These are phyloP conservation scores for Lipomyces japonicus DNA, from an alignment of 805 yeast species.

Conservation along the genomic window DNA sequence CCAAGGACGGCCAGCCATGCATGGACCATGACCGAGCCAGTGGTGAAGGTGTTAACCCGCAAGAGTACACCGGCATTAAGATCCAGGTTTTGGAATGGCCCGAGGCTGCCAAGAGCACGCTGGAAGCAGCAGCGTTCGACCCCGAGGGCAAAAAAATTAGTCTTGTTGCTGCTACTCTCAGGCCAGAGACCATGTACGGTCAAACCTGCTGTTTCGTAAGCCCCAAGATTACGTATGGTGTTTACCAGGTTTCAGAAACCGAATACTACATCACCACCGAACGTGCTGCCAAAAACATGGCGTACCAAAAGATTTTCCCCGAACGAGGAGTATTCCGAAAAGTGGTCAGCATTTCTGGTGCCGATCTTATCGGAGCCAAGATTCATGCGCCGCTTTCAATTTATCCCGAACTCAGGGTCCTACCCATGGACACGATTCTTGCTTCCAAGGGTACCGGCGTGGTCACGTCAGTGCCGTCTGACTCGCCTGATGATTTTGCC, in stretches of 20 bases:
- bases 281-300: conserved; percentile 97
- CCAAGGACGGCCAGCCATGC: conserved; percentile 98
- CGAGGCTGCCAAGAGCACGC: conserved; percentile 48
- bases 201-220: conserved; percentile 98
- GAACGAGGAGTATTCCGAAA: conserved; percentile 73
- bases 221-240: conserved; percentile 88
- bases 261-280: conserved; percentile 81
- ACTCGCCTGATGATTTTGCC: conserved; percentile 94
- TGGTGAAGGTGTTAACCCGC: conserved; percentile 96
- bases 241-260: conserved; percentile 71
- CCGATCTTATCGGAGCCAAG: conserved; percentile 75
- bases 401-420: conserved; percentile 65
- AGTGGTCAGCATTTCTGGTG: conserved; percentile 60
- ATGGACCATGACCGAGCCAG: conserved; percentile 98
- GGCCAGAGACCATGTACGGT: conserved; percentile 99
- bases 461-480: conserved; percentile 98
- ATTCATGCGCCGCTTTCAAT: conserved; percentile 80
- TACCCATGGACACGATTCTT: conserved; percentile 97
- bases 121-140: conserved; percentile 45
- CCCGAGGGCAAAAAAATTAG: conserved; percentile 58
- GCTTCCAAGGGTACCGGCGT: conserved; percentile 98
- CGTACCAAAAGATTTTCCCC: conserved; percentile 89
- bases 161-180: conserved; percentile 92
- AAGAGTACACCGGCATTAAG: conserved; percentile 92
- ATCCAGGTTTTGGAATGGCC: conserved; percentile 63